Conservation (phyloP, 495 filamentous ascomycete genomes). For the Elaphomyces granulatus region DNA sequence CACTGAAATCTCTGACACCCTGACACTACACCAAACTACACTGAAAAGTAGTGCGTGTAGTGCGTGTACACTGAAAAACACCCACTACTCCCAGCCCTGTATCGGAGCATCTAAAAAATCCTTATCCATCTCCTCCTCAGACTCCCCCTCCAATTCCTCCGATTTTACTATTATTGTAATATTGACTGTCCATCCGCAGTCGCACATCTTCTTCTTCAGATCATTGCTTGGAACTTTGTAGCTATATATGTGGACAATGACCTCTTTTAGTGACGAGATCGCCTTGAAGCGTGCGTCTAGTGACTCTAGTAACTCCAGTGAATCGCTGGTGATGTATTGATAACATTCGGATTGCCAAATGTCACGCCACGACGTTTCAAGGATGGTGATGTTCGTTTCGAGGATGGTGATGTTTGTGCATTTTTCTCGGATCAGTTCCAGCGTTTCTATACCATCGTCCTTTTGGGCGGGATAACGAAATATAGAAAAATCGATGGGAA, state of each 20-base stretch:
- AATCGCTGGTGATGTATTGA: constrained; percentile 1
- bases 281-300: constrained; percentile 11
- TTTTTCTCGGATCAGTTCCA: constrained; percentile 12
- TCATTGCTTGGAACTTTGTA: constrained; percentile 8
- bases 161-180: too few relatives aligned
- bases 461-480: constrained; percentile 6
- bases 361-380: too few relatives aligned
- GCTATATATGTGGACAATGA: constrained; percentile 11
- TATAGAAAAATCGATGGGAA: too few relatives aligned
- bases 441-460: constrained; percentile 3
- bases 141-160: too few relatives aligned
- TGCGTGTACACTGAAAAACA: too few relatives aligned
- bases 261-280: constrained; percentile 11
- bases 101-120: too few relatives aligned
- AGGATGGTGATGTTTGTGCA: constrained; percentile 11
- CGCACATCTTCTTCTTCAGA: constrained; percentile 9
- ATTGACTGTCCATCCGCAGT: constrained; percentile 10
- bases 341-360: too few relatives aligned
- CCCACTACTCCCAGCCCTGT: too few relatives aligned
- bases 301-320: constrained; percentile 8
- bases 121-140: too few relatives aligned
- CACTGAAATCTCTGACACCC: too few relatives aligned
- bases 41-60: too few relatives aligned
- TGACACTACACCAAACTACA: too few relatives aligned
- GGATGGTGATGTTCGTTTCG: constrained; percentile 11